Evolutionary conservation across 2,329 filamentous ascomycete species (phyloP).

Genomic region (Acrocalymma vagum): DNA sequence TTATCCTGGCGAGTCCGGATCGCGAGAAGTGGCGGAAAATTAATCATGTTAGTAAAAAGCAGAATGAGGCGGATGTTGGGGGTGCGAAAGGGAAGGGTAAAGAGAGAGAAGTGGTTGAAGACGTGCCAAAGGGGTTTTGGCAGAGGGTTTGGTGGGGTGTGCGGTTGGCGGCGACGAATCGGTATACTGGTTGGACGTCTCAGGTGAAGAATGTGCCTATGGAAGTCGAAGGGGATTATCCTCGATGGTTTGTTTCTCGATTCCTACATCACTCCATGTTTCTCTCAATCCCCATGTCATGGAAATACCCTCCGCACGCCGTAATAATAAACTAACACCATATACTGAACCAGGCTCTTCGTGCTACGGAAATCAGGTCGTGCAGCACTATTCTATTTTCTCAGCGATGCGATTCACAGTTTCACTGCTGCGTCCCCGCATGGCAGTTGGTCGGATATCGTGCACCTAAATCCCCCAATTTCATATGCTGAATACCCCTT

Average conservation of each 20-base stretch:
- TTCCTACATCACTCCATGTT: neutral
- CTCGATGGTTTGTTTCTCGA: conserved; percentile 25
- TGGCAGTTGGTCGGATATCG: conserved; percentile 27
- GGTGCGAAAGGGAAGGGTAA: conserved; percentile 3
- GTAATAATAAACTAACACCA: neutral
- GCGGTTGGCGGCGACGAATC: conserved; percentile 18
- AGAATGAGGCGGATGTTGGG: conserved; percentile 1
- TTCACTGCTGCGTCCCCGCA: conserved; percentile 29
- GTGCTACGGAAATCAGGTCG: conserved; percentile 25
- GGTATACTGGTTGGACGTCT: conserved; percentile 35
- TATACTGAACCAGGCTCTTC: conserved; percentile 21
- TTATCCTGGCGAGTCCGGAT: conserved; percentile 30
- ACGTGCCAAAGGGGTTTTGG: conserved; percentile 13
- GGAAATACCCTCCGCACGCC: too few relatives aligned
- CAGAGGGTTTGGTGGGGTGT: conserved; percentile 31
- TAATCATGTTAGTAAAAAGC: conserved; percentile 11
- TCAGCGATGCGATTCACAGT: conserved; percentile 18
- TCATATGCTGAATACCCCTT: conserved; percentile 12
- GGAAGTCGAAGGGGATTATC: conserved; percentile 24
- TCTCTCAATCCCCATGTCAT: neutral
- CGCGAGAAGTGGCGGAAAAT: conserved; percentile 34
- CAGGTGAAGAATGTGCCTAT: conserved; percentile 36
- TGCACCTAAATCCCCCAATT: conserved; percentile 11
- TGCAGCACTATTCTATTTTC: conserved; percentile 18
- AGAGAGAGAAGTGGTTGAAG: neutral